Evolutionary conservation across 2,329 filamentous ascomycete genomes (phyloP), one percentile per base, ranked within the genome.

Genomic region (Ascochyta fabae): DNA sequence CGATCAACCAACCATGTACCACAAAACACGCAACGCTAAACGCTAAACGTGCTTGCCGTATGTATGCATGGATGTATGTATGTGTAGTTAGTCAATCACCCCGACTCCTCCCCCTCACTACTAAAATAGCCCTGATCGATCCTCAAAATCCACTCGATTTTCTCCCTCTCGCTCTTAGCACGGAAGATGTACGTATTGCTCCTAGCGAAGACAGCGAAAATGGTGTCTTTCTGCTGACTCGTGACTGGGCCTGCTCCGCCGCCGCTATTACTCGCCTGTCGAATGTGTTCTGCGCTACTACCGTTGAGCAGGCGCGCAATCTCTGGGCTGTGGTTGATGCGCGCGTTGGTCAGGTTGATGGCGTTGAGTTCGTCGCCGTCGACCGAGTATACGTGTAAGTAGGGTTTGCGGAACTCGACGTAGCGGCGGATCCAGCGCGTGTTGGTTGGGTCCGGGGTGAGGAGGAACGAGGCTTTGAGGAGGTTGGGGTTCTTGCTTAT

Each of bases 181-280:
- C 92, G 91, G 75, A 99, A 98, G 36, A 99, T 82, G 85, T 93
- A 99, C 29, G 93, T 96, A 76, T 97, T 97, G 74, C 95, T 90
- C 56, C 89, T 91, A 38, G 91, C 94, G 72, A 98, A 99, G 46
- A 99, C 86, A 12, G 95, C 95, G 82, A 96, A 99, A 36, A 98
- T 90, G 3, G 67, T 69, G 62, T 90, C 89, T 26, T 68, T 70
- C 4, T 86, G 83, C 67, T 26, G 40, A 19, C 44, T 29, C 41
- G 24, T 48, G 22, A 10, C 29, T 15, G 29, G 12, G 13, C 29
- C 27, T 29, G 8, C 36, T 3, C 51, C 49, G 15, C 45, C 45
- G 36, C 7, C 19, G 1, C 16, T 38, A 1, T 3, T 12, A 6
- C 29, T 29, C 2, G 26, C 31, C 15, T 61, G 58, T 45, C 55